Evolutionary conservation across 371 early-diverging fungal species (phyloP), one percentile per base, ranked within the genome.

Genomic region (Apophysomyces variabilis): DNA sequence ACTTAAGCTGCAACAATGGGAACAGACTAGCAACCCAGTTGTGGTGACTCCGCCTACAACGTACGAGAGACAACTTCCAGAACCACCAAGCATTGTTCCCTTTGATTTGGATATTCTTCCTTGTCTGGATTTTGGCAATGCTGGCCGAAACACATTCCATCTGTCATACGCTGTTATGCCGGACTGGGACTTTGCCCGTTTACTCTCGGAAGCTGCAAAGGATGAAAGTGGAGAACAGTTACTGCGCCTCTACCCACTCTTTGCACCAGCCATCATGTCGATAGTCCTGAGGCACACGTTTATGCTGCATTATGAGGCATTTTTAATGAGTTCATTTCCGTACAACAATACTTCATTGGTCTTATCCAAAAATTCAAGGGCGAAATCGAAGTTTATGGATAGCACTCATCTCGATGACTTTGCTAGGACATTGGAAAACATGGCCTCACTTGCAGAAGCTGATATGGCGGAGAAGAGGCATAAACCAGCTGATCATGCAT

Each of bases 211-310:
- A 7, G 41, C 14, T 46, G 39, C 37, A 32, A 14, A 12, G 13
- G 58, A 26, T 26, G 60, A 7, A 60, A 47, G 11, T 41, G 38
- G 14, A 32, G 37, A 18, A 13, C 12, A 56, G 7, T 9, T 67
- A 36, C 45, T 62, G 6, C 57, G 62, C 12, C 45, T 36, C 5
- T 70, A 69, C 50, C 66, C 70, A 9, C 62, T 74, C 14, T 54
- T 74, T 14, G 68, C 60, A 7, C 70, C 74, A 5, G 70, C 74
- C 7, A 43, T 74, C 18, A 62, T 62, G 47, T 62, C 62, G 36
- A 32, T 46, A 13, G 62, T 50, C 32, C 26, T 41, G 26, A 46
- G 36, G 14, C 62, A 62, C 16, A 62, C 62, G 5, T 62, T 62
- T 32, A 47, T 35, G 21, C 8, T 62, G 36, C 62, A 62, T 36